Conservation (phyloP, 2,329 filamentous ascomycete genomes). For the Fusarium lyarnte region DNA sequence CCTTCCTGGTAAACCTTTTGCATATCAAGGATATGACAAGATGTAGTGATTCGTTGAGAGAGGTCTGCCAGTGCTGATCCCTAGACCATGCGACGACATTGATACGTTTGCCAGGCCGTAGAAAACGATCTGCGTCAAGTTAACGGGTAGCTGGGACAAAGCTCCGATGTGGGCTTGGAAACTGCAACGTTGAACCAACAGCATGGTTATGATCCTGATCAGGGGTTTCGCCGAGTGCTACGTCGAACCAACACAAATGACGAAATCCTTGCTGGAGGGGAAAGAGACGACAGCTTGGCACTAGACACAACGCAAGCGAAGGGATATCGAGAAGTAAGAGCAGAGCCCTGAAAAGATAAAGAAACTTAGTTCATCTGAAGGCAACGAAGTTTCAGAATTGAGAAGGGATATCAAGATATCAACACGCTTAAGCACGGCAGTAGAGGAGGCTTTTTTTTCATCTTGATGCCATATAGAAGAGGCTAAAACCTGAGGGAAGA, state of each 20-base stretch:
- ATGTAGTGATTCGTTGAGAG: neutral
- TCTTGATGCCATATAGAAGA: neutral
- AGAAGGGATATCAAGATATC: too few species aligned
- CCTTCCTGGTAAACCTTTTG: neutral
- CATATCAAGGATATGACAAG: neutral
- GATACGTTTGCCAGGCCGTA: neutral
- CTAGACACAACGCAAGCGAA: neutral
- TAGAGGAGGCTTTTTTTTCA: rapidly evolving
- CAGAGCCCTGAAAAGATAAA: too few species aligned
- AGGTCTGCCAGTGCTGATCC: neutral
- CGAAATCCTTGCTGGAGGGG: neutral
- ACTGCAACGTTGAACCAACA: neutral
- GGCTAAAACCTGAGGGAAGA: neutral
- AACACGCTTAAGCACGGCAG: neutral
- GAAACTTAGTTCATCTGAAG: rapidly evolving
- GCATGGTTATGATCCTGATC: neutral
- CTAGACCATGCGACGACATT: neutral
- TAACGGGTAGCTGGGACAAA: neutral
- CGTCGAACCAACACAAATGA: neutral
- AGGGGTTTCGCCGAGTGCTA: neutral
- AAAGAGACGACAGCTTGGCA: neutral
- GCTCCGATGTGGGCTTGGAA: neutral
- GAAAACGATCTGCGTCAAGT: neutral
- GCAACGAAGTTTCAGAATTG: rapidly evolving
- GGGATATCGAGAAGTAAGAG: rapidly evolving